Percentiles rank a stretch among this genome's conserved stretches.
Conservation (phyloP, 2,329 filamentous ascomycete species). For the Endocalyx cinctus region DNA sequence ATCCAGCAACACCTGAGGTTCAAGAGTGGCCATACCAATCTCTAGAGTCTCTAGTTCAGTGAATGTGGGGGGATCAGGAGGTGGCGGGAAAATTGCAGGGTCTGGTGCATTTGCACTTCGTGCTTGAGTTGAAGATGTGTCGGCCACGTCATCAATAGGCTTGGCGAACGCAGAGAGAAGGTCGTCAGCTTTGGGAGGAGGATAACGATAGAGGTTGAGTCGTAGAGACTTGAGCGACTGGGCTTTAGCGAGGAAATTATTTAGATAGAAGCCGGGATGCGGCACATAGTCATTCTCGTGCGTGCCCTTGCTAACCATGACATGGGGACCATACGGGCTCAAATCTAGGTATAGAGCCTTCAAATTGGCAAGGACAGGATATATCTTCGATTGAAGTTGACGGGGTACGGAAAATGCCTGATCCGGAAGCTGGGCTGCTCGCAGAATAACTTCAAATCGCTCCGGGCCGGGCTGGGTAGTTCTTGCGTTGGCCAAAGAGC, state of each 20-base stretch:
- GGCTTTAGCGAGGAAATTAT: conserved; percentile 34
- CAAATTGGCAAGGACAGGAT: conserved; percentile 40
- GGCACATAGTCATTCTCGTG: not conserved
- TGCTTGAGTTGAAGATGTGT: not conserved
- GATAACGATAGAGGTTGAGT: conserved; percentile 39
- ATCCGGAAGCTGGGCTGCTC: conserved; percentile 30
- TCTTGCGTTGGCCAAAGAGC: conserved; percentile 36
- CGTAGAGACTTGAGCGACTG: conserved; percentile 47
- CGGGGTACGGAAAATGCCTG: conserved; percentile 42
- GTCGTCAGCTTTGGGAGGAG: conserved; percentile 10
- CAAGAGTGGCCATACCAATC: conserved; percentile 34
- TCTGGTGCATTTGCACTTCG: not conserved
- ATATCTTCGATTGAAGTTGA: conserved; percentile 30
- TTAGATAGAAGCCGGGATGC: conserved; percentile 13
- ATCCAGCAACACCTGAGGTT: conserved; percentile 24
- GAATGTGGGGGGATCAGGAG: conserved; percentile 24
- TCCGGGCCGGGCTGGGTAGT: conserved; percentile 26
- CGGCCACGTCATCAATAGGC: conserved; percentile 7
- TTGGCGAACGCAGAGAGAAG: conserved; percentile 37
- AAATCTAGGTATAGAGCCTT: conserved; percentile 40
- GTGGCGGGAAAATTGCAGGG: conserved; percentile 6
- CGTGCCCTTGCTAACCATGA: conserved; percentile 1
- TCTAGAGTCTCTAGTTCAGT: conserved; percentile 36
- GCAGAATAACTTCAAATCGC: conserved; percentile 45
- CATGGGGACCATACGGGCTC: conserved; percentile 6